Conservation (phyloP, 2,329 filamentous ascomycete genomes). For the Colletotrichum siamense region DNA sequence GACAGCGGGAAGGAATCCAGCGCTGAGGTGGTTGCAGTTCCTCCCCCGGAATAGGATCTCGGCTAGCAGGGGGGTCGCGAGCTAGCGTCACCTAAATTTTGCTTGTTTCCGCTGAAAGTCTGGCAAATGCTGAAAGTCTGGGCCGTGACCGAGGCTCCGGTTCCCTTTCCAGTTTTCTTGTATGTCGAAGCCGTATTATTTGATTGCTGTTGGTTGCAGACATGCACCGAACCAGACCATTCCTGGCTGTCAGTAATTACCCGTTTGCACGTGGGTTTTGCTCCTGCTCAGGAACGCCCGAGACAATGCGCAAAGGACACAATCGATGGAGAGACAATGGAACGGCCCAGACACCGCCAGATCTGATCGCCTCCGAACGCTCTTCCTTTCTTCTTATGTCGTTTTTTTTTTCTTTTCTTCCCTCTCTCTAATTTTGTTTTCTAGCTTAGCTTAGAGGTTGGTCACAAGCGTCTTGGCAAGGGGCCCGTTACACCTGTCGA, state of each 20-base stretch:
- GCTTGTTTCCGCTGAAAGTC: conserved; percentile 6
- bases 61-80: neutral
- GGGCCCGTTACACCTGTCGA: neutral
- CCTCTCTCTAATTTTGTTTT: neutral
- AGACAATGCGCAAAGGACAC: neutral
- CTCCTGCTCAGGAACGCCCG: neutral
- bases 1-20: neutral
- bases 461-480: conserved; percentile 7
- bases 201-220: neutral
- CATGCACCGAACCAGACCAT: neutral
- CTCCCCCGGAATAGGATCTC: neutral
- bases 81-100: neutral
- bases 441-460: neutral
- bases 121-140: neutral
- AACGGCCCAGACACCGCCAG: neutral
- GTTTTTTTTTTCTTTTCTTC: neutral
- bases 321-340: neutral
- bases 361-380: neutral
- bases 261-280: neutral
- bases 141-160: neutral
- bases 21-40: neutral
- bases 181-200: neutral
- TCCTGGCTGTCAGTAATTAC: neutral
- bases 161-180: neutral
- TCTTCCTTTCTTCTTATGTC: neutral